A percentile compares a stretch with the other conserved stretches of the same genome.
Evolutionary conservation across 345 rosid genomes (phyloP).

Genomic region (Arabis hirsuta): DNA sequence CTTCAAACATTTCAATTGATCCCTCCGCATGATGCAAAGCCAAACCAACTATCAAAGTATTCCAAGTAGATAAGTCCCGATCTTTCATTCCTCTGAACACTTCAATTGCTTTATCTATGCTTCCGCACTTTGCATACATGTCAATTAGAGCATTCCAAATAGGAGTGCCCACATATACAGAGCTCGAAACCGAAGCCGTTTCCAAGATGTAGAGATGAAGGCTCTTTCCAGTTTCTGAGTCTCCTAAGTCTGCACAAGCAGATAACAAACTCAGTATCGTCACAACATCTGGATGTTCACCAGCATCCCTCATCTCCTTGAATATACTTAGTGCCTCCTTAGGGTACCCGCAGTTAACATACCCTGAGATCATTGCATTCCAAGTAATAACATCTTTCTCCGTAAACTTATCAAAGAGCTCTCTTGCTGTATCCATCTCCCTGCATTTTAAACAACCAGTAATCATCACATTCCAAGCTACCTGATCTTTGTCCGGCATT

Average conservation of each 20-base stretch:
- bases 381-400: slow-evolving; percentile 72
- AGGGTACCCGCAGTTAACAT: slow-evolving; percentile 51
- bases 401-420: slow-evolving; percentile 60
- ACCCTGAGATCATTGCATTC: slow-evolving; percentile 77
- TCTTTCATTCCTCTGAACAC: slow-evolving; percentile 60
- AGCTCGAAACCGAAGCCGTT: slow-evolving; percentile 32
- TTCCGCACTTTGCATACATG: slow-evolving; percentile 79
- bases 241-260: slow-evolving; percentile 66
- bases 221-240: slow-evolving; percentile 60
- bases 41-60: slow-evolving; percentile 64
- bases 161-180: slow-evolving; percentile 39
- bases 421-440: slow-evolving; percentile 62
- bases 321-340: slow-evolving; percentile 56
- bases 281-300: slow-evolving; percentile 68
- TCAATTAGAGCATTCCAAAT: slow-evolving; percentile 68
- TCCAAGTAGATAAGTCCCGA: slow-evolving; percentile 69
- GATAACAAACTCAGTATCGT: slow-evolving; percentile 68
- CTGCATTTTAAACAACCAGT: slow-evolving; percentile 60
- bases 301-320: slow-evolving; percentile 68
- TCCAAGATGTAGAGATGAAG: slow-evolving; percentile 54
- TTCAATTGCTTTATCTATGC: slow-evolving; percentile 56
- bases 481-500: slow-evolving; percentile 70
- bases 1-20: slow-evolving; percentile 53
- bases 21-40: slow-evolving; percentile 63
- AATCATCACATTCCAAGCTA: slow-evolving; percentile 88